Base-by-base conservation (phyloP, 140 eudicot species). In the Stevia rebaudiana region DNA sequence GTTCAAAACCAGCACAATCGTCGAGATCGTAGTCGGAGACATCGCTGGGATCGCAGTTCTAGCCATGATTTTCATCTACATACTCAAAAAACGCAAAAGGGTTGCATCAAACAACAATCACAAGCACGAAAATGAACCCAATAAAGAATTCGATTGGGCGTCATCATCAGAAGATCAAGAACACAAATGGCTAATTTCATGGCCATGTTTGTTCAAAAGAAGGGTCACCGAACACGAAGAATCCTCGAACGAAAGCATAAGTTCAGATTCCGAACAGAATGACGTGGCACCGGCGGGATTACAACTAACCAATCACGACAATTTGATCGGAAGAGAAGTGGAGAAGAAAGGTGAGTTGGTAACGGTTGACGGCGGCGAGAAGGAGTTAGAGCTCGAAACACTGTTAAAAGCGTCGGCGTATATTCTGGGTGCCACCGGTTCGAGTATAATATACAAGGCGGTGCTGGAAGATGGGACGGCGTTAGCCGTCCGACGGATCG, bases 361-460 rank as follows among this genome's bases (percentile, higher is more conserved):
- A 40, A 88, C 95, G 9, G 86, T 92, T 30, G 96, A 88, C 61
- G 96, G 95, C 3, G 97, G 97, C 17, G 95, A 85, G 33, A 85
- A 64, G 25, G 84, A 79, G 69, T 73, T 88, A 0, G 95, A 92
- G 48, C 46, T 88, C 9, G 98, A 92, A 55, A 85, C 90, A 3
- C 68, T 92, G 39, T 85, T 92, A 0, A 92, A 88, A 66, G 96
- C 98, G 28, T 92, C 98, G 25, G 98, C 96, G 2, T 92, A 82
- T 60, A 85, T 92, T 23, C 56, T 92, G 40, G 96, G 98, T 3
- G 96, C 95, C 2, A 76, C 84, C 13, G 95, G 95, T n/a, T 76
- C 94, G 17, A 88, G 96, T 57, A 92, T 92, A 16, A 81, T 92
- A 71, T 92, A 92, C 64, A 92, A 92, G 73, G 97, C 96, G 25